Conservation (phyloP, 2,329 filamentous ascomycete species). For the Lojkania enalia region DNA sequence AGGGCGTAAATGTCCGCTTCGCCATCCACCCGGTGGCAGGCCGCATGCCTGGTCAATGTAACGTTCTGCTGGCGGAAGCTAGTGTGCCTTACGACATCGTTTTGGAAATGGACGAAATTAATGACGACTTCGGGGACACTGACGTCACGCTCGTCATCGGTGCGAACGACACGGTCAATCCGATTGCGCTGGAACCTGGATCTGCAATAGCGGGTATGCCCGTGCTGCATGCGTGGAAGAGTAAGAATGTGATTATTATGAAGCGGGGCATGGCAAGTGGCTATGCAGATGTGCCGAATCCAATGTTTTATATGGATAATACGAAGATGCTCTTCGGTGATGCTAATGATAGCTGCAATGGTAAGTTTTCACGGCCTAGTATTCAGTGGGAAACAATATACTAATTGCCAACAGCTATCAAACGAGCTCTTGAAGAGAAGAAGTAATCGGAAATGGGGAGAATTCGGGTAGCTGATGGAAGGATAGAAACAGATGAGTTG, state of each 20-base stretch:
- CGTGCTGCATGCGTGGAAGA: conserved; percentile 90
- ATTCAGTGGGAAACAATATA: not conserved
- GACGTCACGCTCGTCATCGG: conserved; percentile 88
- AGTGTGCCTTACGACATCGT: conserved; percentile 90
- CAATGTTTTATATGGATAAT: conserved; percentile 90
- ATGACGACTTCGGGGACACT: conserved; percentile 84
- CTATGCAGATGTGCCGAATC: conserved; percentile 89
- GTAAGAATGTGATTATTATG: conserved; percentile 90
- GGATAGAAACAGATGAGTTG: not conserved
- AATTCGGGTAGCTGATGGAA: not conserved
- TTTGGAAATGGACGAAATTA: conserved; percentile 95
- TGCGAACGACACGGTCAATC: conserved; percentile 91
- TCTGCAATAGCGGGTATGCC: conserved; percentile 91
- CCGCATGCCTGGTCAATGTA: conserved; percentile 91
- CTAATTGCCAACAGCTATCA: conserved; percentile 38
- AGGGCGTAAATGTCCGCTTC: conserved; percentile 81
- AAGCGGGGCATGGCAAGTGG: conserved; percentile 88
- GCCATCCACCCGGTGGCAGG: conserved; percentile 90
- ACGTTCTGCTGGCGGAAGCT: conserved; percentile 85
- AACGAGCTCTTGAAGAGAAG: conserved; percentile 42
- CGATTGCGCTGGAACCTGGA: conserved; percentile 81
- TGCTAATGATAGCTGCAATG: conserved; percentile 81
- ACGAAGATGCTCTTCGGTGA: conserved; percentile 93
- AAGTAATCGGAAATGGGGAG: conserved; percentile 20
- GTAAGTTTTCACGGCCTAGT: conserved; percentile 24